Conservation (phyloP, 2,329 filamentous ascomycete species). For the Fusarium sp. region DNA sequence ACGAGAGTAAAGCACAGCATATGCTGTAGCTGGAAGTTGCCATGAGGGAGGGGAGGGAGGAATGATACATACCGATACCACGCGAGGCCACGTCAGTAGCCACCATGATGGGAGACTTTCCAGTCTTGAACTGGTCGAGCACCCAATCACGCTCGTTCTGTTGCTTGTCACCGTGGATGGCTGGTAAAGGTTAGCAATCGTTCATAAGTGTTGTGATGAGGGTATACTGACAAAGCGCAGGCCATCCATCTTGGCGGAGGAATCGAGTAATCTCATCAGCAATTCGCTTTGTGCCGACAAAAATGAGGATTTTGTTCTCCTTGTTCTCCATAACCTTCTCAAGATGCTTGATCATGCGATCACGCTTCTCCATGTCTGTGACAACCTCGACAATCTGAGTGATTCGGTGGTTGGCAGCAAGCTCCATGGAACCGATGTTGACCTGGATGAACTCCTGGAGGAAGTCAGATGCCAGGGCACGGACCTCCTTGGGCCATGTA, state of each 20-base stretch:
- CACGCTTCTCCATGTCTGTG: conserved; percentile 96
- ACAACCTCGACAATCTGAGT: conserved; percentile 98
- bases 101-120: conserved; percentile 99
- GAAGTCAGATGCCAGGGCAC: conserved; percentile 90
- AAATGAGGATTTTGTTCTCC: conserved; percentile 94
- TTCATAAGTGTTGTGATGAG: conserved; percentile 51
- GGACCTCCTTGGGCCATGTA: conserved; percentile 99
- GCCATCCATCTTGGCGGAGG: conserved; percentile 98
- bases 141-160: conserved; percentile 99
- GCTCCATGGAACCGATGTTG: conserved; percentile 96
- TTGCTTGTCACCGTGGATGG: conserved; percentile 99
- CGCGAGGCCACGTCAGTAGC: conserved; percentile 99
- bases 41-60: conserved; percentile 60
- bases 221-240: conserved; percentile 83
- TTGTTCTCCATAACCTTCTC: conserved; percentile 99
- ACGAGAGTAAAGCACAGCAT: conserved; percentile 90
- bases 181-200: conserved; percentile 63
- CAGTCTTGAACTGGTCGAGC: conserved; percentile 98
- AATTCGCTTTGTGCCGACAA: conserved; percentile 93
- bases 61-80: conserved; percentile 98
- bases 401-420: conserved; percentile 97
- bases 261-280: conserved; percentile 98
- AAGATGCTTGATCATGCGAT: conserved; percentile 95
- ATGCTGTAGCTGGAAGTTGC: conserved; percentile 69
- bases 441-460: conserved; percentile 97